These are phyloP conservation scores for Encephalitozoon intestinalis DNA, from an alignment of 371 early-diverging fungal genomes.

Conservation along the genomic window DNA sequence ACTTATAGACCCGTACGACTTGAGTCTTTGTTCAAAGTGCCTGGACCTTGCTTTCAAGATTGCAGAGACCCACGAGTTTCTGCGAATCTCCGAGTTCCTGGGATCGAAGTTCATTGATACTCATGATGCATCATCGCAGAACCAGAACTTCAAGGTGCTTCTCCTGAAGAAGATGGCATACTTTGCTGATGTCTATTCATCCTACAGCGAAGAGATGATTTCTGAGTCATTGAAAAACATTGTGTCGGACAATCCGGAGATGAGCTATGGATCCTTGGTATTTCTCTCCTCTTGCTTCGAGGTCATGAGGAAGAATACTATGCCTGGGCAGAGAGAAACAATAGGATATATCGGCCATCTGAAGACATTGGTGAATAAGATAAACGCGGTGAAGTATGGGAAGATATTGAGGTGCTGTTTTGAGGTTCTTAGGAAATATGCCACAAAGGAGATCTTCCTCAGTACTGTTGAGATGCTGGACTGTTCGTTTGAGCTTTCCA, in stretches of 20 bases:
- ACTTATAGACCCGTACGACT: conserved; percentile 68
- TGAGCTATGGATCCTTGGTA: conserved; percentile 35
- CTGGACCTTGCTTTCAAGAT: conserved; percentile 74
- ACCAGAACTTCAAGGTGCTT: conserved; percentile 12
- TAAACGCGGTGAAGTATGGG: conserved; percentile 71
- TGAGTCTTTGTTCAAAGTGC: conserved; percentile 80
- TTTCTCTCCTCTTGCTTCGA: conserved; percentile 29
- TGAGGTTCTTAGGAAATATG: conserved; percentile 87
- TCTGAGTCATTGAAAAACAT: not conserved
- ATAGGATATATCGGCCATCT: conserved; percentile 45
- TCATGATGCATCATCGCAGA: conserved; percentile 59
- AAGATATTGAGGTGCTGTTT: conserved; percentile 87
- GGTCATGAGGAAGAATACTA: not conserved
- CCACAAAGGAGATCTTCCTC: conserved; percentile 56
- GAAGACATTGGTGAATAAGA: conserved; percentile 4
- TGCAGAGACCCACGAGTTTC: conserved; percentile 75
- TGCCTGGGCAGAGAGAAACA: not conserved
- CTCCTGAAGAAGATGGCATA: conserved; percentile 30
- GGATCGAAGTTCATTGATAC: conserved; percentile 81
- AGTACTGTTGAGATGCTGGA: conserved; percentile 15
- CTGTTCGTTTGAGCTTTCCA: not conserved
- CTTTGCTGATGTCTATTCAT: conserved; percentile 19
- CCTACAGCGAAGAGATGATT: conserved; percentile 24
- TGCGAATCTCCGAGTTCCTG: conserved; percentile 76
- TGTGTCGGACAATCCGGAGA: conserved; percentile 34